Percentiles rank a stretch among this genome's conserved stretches.
phyloP scores from a whole-genome alignment of 805 yeast species.

The Starmera quercuum region DNA sequence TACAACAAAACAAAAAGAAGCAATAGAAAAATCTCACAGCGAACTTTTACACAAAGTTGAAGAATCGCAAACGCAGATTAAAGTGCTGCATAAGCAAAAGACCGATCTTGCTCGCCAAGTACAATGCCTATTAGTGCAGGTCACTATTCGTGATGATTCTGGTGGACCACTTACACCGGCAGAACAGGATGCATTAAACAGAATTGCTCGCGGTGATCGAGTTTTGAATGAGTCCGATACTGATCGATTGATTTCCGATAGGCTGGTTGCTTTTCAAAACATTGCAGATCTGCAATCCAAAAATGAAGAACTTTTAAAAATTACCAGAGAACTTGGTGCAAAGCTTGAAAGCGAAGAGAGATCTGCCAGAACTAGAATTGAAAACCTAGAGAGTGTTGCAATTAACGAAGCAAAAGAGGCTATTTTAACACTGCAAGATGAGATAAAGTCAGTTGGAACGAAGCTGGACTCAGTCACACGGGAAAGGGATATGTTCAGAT shows the following conservation, averaged over 20 bases:
- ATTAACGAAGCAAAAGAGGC: conserved; percentile 64
- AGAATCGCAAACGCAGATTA: conserved; percentile 26
- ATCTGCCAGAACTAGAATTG: conserved; percentile 23
- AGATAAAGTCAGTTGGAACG: conserved; percentile 41
- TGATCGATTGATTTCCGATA: conserved; percentile 59
- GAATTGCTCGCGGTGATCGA: conserved; percentile 30
- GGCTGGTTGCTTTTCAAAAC: conserved; percentile 63
- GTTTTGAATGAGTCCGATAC: conserved; percentile 50
- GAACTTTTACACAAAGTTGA: conserved; percentile 16
- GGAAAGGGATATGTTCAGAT: conserved; percentile 64
- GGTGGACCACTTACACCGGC: conserved; percentile 53
- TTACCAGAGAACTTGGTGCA: conserved; percentile 65
- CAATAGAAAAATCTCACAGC: conserved; percentile 20
- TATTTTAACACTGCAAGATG: conserved; percentile 52
- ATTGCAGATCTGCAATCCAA: conserved; percentile 63
- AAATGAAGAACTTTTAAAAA: conserved; percentile 63
- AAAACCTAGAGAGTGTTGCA: conserved; percentile 37
- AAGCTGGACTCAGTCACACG: conserved; percentile 47
- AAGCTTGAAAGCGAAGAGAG: conserved; percentile 61
- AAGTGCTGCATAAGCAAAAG: conserved; percentile 46
- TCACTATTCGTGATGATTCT: conserved; percentile 47
- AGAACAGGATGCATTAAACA: conserved; percentile 59
- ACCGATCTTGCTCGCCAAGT: conserved; percentile 78
- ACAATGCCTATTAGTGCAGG: conserved; percentile 63
- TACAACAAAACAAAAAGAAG: conserved; percentile 40